Evolutionary conservation across 139 green algal species (phyloP).

Genomic region (Coccomyxa sp.): DNA sequence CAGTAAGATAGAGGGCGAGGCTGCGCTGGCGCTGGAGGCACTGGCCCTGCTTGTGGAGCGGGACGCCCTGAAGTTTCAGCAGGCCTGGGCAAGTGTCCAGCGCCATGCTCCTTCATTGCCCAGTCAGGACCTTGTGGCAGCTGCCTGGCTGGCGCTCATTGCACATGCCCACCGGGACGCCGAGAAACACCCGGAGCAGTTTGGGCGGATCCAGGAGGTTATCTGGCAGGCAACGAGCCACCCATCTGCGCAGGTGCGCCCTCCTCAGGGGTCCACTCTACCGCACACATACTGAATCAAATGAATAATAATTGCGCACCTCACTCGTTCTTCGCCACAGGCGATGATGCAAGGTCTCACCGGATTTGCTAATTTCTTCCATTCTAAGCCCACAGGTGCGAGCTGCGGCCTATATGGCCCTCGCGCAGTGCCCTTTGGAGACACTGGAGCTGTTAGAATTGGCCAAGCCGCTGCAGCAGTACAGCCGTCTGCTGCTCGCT

Average conservation of each 20-base stretch:
- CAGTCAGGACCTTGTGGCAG: not conserved
- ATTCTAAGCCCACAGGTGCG: not conserved
- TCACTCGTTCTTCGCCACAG: not conserved
- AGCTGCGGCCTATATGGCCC: not conserved
- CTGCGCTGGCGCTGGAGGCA: not conserved
- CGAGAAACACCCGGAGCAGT: not conserved
- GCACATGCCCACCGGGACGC: not conserved
- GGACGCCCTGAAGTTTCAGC: not conserved
- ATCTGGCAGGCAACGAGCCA: not conserved
- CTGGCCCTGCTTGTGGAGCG: not conserved
- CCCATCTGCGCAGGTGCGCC: not conserved
- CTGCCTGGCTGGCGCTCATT: not conserved
- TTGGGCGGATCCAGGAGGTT: not conserved
- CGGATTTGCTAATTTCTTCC: not conserved
- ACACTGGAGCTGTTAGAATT: not conserved
- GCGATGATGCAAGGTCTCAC: not conserved
- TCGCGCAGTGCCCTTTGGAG: not conserved
- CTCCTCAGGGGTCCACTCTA: not conserved
- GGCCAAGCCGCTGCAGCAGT: not conserved
- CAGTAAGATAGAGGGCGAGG: not conserved
- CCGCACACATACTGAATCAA: not conserved
- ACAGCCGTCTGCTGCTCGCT: not conserved
- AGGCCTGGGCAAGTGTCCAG: not conserved
- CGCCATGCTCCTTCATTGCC: no score
- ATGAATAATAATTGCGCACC: not conserved